Conservation (phyloP, 1,139 yeast genomes). For the Geotrichum phurueaensis region DNA sequence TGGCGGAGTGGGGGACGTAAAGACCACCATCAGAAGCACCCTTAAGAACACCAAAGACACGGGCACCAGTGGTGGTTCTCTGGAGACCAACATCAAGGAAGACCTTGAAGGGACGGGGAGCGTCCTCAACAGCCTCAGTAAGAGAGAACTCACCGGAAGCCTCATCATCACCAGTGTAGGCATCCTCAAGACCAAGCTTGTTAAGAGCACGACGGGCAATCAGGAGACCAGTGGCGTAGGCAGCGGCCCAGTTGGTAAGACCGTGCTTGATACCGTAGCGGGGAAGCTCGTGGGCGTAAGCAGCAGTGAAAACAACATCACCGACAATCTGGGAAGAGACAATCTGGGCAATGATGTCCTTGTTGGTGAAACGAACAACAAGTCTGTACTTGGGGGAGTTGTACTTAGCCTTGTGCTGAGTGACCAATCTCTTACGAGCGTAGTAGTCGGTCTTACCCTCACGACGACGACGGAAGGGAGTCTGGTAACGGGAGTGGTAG, state of each 20-base stretch:
- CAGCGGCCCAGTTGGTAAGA: constrained; percentile 99
- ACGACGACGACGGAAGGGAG: constrained; percentile 99
- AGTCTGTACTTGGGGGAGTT: constrained; percentile 99
- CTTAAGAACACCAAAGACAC: constrained; percentile 98
- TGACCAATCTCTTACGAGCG: constrained; percentile 99
- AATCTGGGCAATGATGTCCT: constrained; percentile 97
- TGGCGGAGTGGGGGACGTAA: constrained; percentile 98
- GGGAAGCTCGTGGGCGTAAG: constrained; percentile 99
- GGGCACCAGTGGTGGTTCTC: constrained; percentile 99
- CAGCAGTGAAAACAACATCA: constrained; percentile 93
- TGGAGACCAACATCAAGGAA: constrained; percentile 99
- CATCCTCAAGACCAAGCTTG: constrained; percentile 97
- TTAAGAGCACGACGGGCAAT: constrained; percentile 99
- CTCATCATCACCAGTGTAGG: constrained; percentile 98
- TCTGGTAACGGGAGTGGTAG: constrained; percentile 99
- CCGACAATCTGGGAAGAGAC: constrained; percentile 96
- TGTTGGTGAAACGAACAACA: constrained; percentile 99
- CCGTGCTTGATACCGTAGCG: constrained; percentile 97
- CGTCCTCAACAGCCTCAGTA: constrained; percentile 99
- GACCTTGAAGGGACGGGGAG: constrained; percentile 99
- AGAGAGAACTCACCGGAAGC: constrained; percentile 98
- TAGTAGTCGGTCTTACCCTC: constrained; percentile 99
- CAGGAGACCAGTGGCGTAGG: constrained; percentile 97
- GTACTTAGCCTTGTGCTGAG: constrained; percentile 99
- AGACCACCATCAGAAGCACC: constrained; percentile 99